These are phyloP conservation scores for Acanthamoeba castellanii DNA, from an alignment of 208 protist species.

Conservation along the genomic window DNA sequence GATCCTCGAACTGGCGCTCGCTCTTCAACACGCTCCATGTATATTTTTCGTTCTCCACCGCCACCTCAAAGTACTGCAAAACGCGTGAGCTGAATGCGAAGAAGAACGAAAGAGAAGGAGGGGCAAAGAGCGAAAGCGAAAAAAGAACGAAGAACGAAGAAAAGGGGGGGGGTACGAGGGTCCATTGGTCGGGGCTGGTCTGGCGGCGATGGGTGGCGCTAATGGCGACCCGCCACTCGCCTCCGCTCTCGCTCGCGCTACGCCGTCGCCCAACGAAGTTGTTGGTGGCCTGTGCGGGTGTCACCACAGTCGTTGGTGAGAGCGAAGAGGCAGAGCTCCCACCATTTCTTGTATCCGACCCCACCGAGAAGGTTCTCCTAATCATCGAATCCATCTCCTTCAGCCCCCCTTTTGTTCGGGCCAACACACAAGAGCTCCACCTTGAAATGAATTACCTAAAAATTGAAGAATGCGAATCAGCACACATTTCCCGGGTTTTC, in stretches of 20 bases:
- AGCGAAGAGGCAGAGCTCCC: background rate
- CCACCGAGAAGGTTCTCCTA: background rate
- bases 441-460: no score
- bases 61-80: background rate
- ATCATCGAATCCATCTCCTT: slow-evolving; percentile 11
- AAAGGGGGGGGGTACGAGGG: slow-evolving; percentile 12
- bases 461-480: no score
- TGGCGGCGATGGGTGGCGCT: background rate
- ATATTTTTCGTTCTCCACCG: slow-evolving; percentile 7
- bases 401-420: background rate
- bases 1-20: slow-evolving; percentile 7
- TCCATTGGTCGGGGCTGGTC: slow-evolving; percentile 1
- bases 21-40: slow-evolving; percentile 39
- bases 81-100: background rate
- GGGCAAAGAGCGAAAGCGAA: background rate
- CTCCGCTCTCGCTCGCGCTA: background rate
- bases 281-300: background rate
- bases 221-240: slow-evolving; percentile 10
- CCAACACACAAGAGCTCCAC: background rate
- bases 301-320: background rate
- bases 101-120: background rate
- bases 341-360: background rate
- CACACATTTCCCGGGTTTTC: no score
- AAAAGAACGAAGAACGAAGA: background rate
- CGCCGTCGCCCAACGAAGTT: background rate